Evolutionary conservation across 179 eudicot genomes (phyloP).

Genomic region (Pouteria campechiana): DNA sequence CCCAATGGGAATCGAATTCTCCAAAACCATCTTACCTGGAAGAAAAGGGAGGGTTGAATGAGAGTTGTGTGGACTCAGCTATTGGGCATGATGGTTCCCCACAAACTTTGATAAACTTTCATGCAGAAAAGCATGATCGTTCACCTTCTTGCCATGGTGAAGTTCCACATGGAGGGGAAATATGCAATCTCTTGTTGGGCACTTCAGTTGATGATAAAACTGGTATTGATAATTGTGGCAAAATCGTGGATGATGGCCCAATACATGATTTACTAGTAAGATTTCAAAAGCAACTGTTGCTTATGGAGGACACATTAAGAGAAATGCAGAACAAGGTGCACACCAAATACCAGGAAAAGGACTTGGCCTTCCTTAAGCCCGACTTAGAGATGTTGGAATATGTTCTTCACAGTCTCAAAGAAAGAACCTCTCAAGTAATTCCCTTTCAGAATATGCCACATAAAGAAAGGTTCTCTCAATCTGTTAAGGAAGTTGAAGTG

Average conservation of each 20-base stretch:
- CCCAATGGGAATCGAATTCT: conserved; percentile 38
- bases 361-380: conserved; percentile 34
- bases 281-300: conserved; percentile 36
- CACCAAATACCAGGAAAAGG: conserved; percentile 40
- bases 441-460: conserved; percentile 11
- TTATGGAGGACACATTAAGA: conserved; percentile 49
- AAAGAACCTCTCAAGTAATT: conserved; percentile 22
- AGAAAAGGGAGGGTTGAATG: conserved; percentile 48
- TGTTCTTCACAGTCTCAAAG: conserved; percentile 45
- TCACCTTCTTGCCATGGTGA: conserved; percentile 32
- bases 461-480: conserved; percentile 10
- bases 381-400: conserved; percentile 54
- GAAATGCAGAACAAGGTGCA: conserved; percentile 53
- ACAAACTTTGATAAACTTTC: conserved; percentile 62
- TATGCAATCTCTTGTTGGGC: conserved; percentile 48
- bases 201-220: conserved; percentile 52
- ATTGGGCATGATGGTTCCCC: conserved; percentile 67
- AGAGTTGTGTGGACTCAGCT: conserved; percentile 51
- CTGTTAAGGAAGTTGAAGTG: conserved; percentile 15
- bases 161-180: conserved; percentile 29
- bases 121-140: conserved; percentile 62
- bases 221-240: conserved; percentile 57
- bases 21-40: conserved; percentile 67
- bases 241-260: conserved; percentile 58
- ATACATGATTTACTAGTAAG: conserved; percentile 22